Conservation (phyloP, 441 rosid genomes). For the Rhodomyrtus psidioides region DNA sequence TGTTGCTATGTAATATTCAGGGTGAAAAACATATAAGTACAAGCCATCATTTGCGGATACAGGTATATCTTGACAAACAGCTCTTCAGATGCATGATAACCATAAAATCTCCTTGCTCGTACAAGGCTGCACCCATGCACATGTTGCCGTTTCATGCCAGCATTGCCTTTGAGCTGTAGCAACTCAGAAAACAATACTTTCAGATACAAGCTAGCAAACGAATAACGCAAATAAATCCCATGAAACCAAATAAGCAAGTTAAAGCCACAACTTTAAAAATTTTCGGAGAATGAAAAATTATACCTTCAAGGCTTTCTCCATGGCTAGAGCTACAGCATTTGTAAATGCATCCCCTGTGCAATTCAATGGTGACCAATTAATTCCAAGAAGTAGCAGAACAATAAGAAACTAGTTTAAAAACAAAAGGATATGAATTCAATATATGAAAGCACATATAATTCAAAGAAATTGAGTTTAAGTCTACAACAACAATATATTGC, state of each 20-base stretch:
- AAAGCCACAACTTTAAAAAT: background rate
- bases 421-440: background rate
- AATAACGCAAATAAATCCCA: background rate
- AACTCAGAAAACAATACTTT: constrained; percentile 16
- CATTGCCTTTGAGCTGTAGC: constrained; percentile 57
- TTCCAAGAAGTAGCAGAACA: background rate
- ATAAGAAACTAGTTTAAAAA: background rate
- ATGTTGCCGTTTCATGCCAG: constrained; percentile 74
- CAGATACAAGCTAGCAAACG: background rate
- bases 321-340: constrained; percentile 43
- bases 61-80: constrained; percentile 80
- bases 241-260: background rate
- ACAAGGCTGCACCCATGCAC: constrained; percentile 84
- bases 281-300: background rate
- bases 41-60: constrained; percentile 48
- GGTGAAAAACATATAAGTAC: background rate
- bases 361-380: constrained; percentile 11
- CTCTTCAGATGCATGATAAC: constrained; percentile 80
- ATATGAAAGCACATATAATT: background rate
- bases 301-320: constrained; percentile 92
- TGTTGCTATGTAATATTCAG: background rate
- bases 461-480: background rate
- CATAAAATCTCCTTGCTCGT: constrained; percentile 83
- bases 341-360: constrained; percentile 41
- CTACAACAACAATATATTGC: background rate